Conservation (phyloP, 805 yeast species). For the Lipomyces mesembrius region DNA sequence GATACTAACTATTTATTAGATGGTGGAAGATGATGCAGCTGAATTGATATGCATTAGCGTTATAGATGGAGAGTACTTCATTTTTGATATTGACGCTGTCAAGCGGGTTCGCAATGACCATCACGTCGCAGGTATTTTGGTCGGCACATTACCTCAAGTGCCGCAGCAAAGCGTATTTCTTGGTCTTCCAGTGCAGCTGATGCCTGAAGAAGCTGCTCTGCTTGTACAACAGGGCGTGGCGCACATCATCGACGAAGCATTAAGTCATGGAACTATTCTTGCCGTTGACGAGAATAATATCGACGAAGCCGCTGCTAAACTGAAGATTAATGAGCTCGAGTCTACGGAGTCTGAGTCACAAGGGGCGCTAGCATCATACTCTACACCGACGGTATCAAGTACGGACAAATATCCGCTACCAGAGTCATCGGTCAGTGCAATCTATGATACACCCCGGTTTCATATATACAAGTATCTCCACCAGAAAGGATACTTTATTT, state of each 20-base stretch:
- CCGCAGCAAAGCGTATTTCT: constrained; percentile 92
- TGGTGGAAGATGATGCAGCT: constrained; percentile 5
- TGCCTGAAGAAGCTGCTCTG: constrained; percentile 75
- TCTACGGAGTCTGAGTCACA: not conserved
- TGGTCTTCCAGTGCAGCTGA: constrained; percentile 78
- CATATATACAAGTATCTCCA: constrained; percentile 52
- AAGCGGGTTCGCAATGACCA: constrained; percentile 57
- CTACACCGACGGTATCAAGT: constrained; percentile 17
- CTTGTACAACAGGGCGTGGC: constrained; percentile 49
- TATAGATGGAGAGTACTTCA: constrained; percentile 34
- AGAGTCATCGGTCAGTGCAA: constrained; percentile 7
- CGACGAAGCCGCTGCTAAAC: constrained; percentile 9
- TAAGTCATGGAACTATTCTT: constrained; percentile 40
- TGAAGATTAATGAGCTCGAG: constrained; percentile 11
- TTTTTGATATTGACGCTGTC: constrained; percentile 47
- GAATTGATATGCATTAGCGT: constrained; percentile 19
- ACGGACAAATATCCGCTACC: constrained; percentile 1
- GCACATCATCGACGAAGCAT: constrained; percentile 51
- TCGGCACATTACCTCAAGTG: constrained; percentile 85
- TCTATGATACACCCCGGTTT: constrained; percentile 40
- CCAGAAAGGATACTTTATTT: constrained; percentile 55
- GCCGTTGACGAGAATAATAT: constrained; percentile 2
- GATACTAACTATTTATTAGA: not conserved
- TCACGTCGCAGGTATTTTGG: constrained; percentile 75
- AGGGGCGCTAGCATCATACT: not conserved